Percentiles rank a stretch among this genome's conserved stretches.
phyloP scores from a whole-genome alignment of 2,329 filamentous ascomycete species.

The Coccinonectria pachysandricola region DNA sequence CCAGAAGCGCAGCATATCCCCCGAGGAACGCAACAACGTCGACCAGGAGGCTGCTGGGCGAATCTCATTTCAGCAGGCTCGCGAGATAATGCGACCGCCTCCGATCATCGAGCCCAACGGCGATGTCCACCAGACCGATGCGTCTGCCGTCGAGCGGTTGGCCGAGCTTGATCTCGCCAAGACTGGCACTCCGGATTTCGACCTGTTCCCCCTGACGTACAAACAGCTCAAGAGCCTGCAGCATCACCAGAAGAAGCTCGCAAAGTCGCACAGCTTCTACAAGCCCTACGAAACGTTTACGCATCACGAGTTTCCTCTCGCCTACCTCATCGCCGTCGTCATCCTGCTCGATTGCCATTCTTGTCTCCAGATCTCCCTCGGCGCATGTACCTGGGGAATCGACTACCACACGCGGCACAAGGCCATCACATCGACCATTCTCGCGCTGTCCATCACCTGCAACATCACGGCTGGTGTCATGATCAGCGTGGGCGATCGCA shows the following conservation, averaged over 20 bases:
- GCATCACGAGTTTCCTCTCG: constrained; percentile 68
- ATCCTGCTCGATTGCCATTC: constrained; percentile 71
- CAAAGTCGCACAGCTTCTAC: constrained; percentile 79
- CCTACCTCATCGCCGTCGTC: constrained; percentile 66
- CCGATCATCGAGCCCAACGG: constrained; percentile 5
- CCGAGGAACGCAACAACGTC: constrained; percentile 7
- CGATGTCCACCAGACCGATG: constrained; percentile 26
- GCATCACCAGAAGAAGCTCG: constrained; percentile 71
- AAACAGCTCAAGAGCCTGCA: constrained; percentile 59
- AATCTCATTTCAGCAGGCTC: constrained; percentile 13
- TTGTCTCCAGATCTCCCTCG: constrained; percentile 68
- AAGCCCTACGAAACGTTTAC: constrained; percentile 80
- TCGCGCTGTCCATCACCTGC: constrained; percentile 66
- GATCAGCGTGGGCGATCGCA: constrained; percentile 66
- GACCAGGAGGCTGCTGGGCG: constrained; percentile 6
- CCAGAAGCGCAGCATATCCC: constrained; percentile 11
- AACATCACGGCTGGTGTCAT: constrained; percentile 69
- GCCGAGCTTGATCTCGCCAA: constrained; percentile 31
- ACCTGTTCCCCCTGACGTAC: constrained; percentile 51
- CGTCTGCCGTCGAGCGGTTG: constrained; percentile 26
- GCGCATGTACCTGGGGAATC: constrained; percentile 70
- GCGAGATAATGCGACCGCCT: constrained; percentile 7
- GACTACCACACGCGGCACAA: constrained; percentile 57
- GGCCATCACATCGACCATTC: constrained; percentile 70
- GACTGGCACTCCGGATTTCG: constrained; percentile 29